Conservation (phyloP, 352 stramenopile genomes). For the Pythium dissotocum region DNA sequence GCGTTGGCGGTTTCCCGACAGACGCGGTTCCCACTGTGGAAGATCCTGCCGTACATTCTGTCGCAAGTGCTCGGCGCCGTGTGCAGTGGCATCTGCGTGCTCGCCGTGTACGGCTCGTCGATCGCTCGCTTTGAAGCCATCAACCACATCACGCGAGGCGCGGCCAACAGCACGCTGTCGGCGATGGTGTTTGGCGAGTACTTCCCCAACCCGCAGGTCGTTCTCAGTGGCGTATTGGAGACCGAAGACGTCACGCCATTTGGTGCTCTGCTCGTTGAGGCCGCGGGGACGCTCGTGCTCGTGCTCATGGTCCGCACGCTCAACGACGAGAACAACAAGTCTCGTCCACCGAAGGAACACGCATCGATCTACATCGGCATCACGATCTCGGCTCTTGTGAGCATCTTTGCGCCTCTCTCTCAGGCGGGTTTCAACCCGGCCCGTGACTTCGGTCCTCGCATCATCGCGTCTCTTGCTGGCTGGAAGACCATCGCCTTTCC, state of each 20-base stretch:
- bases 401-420: conserved; percentile 59
- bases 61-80: conserved; percentile 63
- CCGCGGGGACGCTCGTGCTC: conserved; percentile 57
- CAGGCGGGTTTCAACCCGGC: conserved; percentile 77
- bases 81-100: conserved; percentile 39
- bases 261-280: conserved; percentile 56
- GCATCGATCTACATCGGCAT: conserved; percentile 56
- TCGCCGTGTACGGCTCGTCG: conserved; percentile 45
- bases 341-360: conserved; percentile 22
- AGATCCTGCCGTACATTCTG: conserved; percentile 57
- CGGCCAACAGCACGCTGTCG: conserved; percentile 46
- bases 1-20: conserved; percentile 17
- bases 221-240: conserved; percentile 21
- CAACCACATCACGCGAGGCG: conserved; percentile 41
- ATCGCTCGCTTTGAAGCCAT: conserved; percentile 54
- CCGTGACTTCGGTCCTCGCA: conserved; percentile 69
- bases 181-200: conserved; percentile 71
- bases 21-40: conserved; percentile 17
- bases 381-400: conserved; percentile 49
- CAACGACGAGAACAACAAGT: conserved; percentile 42
- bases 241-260: conserved; percentile 36
- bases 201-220: conserved; percentile 57
- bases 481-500: conserved; percentile 48
- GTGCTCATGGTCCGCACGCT: conserved; percentile 63
- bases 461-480: conserved; percentile 61